Conservation (phyloP, 176 grass and related monocot genomes). For the Canna indica region DNA sequence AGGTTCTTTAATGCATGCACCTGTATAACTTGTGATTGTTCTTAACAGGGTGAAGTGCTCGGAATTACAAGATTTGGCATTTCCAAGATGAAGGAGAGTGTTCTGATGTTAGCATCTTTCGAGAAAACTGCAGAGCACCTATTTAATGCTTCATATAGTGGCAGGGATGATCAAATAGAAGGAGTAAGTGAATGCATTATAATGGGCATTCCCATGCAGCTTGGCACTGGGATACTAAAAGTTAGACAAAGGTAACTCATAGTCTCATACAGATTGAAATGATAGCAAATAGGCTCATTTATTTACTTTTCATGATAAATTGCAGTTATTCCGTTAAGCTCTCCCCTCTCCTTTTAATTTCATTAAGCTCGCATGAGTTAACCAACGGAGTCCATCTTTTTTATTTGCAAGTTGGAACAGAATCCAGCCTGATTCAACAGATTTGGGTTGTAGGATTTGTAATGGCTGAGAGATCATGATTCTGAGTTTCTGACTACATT, state of each 20-base stretch:
- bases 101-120: slow-evolving; percentile 89
- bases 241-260: slow-evolving; percentile 98
- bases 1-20: background rate
- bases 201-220: slow-evolving; percentile 92
- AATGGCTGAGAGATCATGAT: no score
- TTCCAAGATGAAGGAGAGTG: slow-evolving; percentile 86
- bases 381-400: no score
- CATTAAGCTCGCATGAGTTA: no score
- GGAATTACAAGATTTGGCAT: slow-evolving; percentile 83
- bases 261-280: background rate
- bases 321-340: background rate
- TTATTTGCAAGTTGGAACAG: no score
- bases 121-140: slow-evolving; percentile 93
- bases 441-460: no score
- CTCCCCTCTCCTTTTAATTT: no score
- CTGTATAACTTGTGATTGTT: slow-evolving; percentile 19
- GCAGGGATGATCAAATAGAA: slow-evolving; percentile 67
- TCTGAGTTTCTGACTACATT: no score
- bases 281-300: background rate
- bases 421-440: no score
- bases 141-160: slow-evolving; percentile 80
- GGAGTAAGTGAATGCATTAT: slow-evolving; percentile 94
- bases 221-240: slow-evolving; percentile 89
- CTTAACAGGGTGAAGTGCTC: slow-evolving; percentile 76
- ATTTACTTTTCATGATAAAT: background rate